phyloP scores from a whole-genome alignment of 495 filamentous ascomycete genomes.

The Aspergillus campestris region DNA sequence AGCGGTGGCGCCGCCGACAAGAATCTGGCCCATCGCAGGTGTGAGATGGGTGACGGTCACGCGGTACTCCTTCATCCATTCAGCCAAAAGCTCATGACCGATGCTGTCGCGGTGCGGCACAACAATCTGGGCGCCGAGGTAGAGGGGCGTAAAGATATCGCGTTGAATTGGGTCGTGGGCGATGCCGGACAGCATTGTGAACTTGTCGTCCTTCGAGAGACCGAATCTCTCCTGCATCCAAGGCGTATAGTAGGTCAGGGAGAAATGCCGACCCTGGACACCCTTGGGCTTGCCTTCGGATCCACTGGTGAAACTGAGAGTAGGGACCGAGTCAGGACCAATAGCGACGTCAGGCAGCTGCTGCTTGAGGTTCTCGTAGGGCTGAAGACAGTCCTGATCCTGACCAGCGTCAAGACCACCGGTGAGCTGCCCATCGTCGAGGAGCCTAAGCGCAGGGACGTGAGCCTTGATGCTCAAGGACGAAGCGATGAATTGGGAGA shows the following conservation, averaged over 20 bases:
- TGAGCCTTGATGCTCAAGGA: slow-evolving; percentile 66
- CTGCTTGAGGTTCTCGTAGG: slow-evolving; percentile 41
- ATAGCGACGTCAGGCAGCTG: slow-evolving; percentile 64
- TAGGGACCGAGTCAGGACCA: slow-evolving; percentile 85
- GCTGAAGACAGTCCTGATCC: slow-evolving; percentile 48
- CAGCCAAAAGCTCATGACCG: slow-evolving; percentile 75
- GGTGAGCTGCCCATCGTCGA: slow-evolving; percentile 61
- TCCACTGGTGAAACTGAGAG: slow-evolving; percentile 77
- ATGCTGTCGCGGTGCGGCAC: slow-evolving; percentile 83
- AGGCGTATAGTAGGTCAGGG: slow-evolving; percentile 74
- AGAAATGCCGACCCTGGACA: slow-evolving; percentile 82
- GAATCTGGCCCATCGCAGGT: slow-evolving; percentile 90
- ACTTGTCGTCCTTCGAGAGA: slow-evolving; percentile 64
- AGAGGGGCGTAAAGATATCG: slow-evolving; percentile 92
- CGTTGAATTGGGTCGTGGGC: slow-evolving; percentile 87
- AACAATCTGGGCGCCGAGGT: slow-evolving; percentile 73
- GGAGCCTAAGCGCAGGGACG: slow-evolving; percentile 66
- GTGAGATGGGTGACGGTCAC: slow-evolving; percentile 88
- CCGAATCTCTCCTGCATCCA: slow-evolving; percentile 88
- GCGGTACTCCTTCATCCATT: slow-evolving; percentile 78
- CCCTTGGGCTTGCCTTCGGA: slow-evolving; percentile 82
- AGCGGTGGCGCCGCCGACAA: slow-evolving; percentile 74
- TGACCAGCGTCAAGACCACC: slow-evolving; percentile 58
- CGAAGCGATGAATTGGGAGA: slow-evolving; percentile 66
- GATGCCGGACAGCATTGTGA: slow-evolving; percentile 76